Base-by-base conservation (phyloP, 164 flowering plant species). In the Protea cynaroides region DNA sequence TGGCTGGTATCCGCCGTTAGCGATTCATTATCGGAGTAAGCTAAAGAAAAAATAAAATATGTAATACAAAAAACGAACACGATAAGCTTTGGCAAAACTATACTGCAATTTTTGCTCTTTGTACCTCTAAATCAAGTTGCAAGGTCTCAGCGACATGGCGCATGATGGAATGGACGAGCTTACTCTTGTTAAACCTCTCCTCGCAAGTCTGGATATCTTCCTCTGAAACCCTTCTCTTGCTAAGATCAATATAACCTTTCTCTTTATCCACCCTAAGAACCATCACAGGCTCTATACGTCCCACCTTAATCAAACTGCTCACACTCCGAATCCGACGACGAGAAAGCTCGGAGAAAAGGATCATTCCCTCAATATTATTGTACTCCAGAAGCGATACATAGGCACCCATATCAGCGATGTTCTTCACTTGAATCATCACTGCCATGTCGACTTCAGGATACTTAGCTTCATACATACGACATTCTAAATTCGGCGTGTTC, bases 291-390 rank as follows among this genome's bases (percentile, higher is more conserved):
- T 90, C 96, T 71, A 79, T 87, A 4, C 96, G 85, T 19, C 98
- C 98, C 12, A 92, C 96, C 75, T 81, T 86, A 77, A 92, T 90
- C 40, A 86, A 73, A 53, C 93, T 88, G 63, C 95, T 90, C 38
- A 90, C 87, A 52, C 93, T 86, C 7, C 96, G 89, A 68, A 92
- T 92, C 7, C 96, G 87, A 12, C 98, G 90, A 24, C 96, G 93
- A 13, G 98, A 92, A 44, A 92, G 86, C 84, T 92, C 98, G 12
- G 97, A 88, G 81, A 90, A 87, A 51, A 90, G 74, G 62, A 92
- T 92, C 96, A 92, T 90, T 1, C 96, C 98, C 79, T 92, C 98
- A 59, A 90, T 86, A 82, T 90, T 88, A 79, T 92, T 92, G 87
- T 92, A 92, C 81, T 92, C 98, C 12, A 92, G 84, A 1, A 92